Evolutionary conservation across 148 eudicot species (phyloP).

Genomic region (Vaccinium corymbosum): DNA sequence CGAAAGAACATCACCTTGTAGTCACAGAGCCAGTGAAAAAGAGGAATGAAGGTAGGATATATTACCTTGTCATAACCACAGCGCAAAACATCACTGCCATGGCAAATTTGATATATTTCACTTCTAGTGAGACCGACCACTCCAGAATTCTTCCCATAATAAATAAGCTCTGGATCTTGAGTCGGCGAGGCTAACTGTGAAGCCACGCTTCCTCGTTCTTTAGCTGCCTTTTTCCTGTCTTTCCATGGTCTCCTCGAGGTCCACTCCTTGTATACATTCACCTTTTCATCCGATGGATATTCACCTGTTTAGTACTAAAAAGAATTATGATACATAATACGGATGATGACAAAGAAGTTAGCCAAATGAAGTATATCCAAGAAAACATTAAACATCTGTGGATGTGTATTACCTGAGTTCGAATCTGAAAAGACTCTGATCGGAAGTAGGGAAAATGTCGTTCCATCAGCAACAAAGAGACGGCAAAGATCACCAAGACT

Average conservation of each 20-base stretch:
- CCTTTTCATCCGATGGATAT: slow-evolving; percentile 32
- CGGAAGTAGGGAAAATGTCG: slow-evolving; percentile 64
- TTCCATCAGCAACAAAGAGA: slow-evolving; percentile 96
- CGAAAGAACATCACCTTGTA: neutral
- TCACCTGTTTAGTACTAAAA: slow-evolving; percentile 41
- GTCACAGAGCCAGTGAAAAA: neutral
- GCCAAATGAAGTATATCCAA: slow-evolving; percentile 4
- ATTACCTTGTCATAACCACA: slow-evolving; percentile 86
- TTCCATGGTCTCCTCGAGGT: slow-evolving; percentile 83
- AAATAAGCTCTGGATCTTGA: slow-evolving; percentile 74
- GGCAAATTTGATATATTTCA: slow-evolving; percentile 37
- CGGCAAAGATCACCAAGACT: slow-evolving; percentile 75
- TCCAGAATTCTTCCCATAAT: slow-evolving; percentile 81
- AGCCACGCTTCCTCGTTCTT: slow-evolving; percentile 37
- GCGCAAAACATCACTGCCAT: slow-evolving; percentile 32
- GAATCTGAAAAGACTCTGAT: slow-evolving; percentile 28
- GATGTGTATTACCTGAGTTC: slow-evolving; percentile 34
- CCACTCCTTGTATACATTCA: slow-evolving; percentile 67
- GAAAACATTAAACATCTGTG: slow-evolving; percentile 4
- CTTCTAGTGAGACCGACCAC: slow-evolving; percentile 68
- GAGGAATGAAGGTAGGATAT: neutral
- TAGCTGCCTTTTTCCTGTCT: slow-evolving; percentile 77
- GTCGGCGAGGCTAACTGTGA: slow-evolving; percentile 23
- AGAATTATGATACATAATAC: slow-evolving; percentile 16
- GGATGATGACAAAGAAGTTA: neutral